Conservation (phyloP, 2,329 filamentous ascomycete genomes). For the Didymella exigua region DNA sequence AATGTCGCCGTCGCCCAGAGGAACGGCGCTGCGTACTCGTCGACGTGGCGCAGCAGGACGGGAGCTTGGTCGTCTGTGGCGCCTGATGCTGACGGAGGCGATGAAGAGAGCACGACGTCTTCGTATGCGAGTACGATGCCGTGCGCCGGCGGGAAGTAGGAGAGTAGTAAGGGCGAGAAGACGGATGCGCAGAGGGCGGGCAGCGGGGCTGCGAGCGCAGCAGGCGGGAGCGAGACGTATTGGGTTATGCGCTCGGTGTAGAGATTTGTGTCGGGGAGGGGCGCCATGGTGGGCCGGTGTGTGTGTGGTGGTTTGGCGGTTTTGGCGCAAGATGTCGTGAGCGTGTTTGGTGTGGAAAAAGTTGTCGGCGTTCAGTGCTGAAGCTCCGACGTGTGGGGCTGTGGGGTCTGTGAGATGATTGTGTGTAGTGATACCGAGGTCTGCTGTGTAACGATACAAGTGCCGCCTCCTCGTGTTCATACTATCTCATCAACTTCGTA, state of each 20-base stretch:
- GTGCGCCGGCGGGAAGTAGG: constrained; percentile 73
- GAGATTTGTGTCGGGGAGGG: constrained; percentile 59
- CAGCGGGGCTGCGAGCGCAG: constrained; percentile 71
- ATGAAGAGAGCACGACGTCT: constrained; percentile 69
- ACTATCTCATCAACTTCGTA: too few relatives aligned
- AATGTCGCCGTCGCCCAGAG: constrained; percentile 90
- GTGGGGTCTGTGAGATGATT: background rate
- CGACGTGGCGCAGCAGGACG: constrained; percentile 33
- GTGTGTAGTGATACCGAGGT: too few relatives aligned
- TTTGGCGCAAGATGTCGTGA: background rate
- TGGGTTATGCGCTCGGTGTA: constrained; percentile 79
- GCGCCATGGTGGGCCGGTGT: constrained; percentile 31
- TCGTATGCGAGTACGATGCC: constrained; percentile 78
- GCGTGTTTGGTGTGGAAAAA: background rate
- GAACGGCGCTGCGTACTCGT: constrained; percentile 84
- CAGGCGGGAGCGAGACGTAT: constrained; percentile 75
- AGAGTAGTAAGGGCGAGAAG: constrained; percentile 74
- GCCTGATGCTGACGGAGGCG: constrained; percentile 47
- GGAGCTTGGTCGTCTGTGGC: background rate
- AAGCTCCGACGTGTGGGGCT: background rate
- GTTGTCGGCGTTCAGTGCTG: background rate
- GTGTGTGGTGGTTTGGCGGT: background rate
- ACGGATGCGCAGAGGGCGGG: constrained; percentile 75
- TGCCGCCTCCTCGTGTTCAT: too few relatives aligned
- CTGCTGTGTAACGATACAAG: too few relatives aligned